Evolutionary conservation across 2,329 filamentous ascomycete genomes (phyloP).

Genomic region (Talaromyces sp.): DNA sequence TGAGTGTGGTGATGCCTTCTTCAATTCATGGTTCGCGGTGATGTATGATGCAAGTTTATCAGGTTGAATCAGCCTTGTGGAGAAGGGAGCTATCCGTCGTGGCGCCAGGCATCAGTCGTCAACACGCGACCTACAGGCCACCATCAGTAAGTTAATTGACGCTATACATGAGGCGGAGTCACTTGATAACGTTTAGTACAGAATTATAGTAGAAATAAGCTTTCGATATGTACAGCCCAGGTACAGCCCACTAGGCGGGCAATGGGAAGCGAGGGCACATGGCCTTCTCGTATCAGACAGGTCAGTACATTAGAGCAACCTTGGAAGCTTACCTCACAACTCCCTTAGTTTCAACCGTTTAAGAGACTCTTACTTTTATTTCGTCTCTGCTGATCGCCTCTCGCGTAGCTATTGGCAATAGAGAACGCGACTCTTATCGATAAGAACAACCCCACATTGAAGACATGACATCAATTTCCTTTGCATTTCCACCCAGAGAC

Average conservation of each 20-base stretch:
- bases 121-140: not conserved
- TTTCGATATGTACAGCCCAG: not conserved
- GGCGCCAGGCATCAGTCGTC: not conserved
- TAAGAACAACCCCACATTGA: slow-evolving; percentile 2
- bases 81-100: slow-evolving; percentile 2
- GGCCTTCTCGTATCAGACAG: not conserved
- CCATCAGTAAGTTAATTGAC: not conserved
- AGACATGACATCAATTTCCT: slow-evolving; percentile 7
- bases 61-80: slow-evolving; percentile 14
- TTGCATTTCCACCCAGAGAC: not conserved
- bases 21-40: slow-evolving; percentile 1
- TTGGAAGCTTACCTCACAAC: not conserved
- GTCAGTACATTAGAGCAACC: not conserved
- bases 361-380: not conserved
- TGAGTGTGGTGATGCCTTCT: not conserved
- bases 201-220: not conserved
- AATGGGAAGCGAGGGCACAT: not conserved
- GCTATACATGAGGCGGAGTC: not conserved
- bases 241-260: not conserved
- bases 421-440: not conserved
- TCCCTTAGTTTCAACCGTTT: not conserved
- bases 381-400: not conserved
- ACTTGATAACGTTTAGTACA: not conserved
- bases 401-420: not conserved
- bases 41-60: slow-evolving; percentile 1